These are phyloP conservation scores for Pichia insulana DNA, from an alignment of 805 yeast genomes.

Conservation along the genomic window DNA sequence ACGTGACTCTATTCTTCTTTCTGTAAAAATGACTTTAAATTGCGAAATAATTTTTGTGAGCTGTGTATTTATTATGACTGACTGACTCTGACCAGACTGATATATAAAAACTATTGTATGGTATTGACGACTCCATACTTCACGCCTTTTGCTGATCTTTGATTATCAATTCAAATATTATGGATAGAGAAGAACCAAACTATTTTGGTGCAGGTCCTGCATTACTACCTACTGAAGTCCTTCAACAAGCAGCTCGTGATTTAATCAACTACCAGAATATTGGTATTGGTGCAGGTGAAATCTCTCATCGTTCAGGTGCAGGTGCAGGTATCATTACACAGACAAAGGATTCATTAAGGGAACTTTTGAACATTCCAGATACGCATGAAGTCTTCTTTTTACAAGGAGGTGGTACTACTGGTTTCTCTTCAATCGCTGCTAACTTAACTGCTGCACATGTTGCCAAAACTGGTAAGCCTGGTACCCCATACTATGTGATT, in stretches of 20 bases:
- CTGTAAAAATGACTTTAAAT: no score
- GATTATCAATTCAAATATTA: no score
- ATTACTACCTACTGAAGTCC: conserved; percentile 69
- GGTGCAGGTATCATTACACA: conserved; percentile 71
- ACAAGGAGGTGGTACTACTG: conserved; percentile 98
- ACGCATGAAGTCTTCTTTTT: conserved; percentile 90
- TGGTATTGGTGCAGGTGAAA: conserved; percentile 90
- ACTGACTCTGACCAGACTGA: not conserved
- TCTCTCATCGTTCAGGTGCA: conserved; percentile 86
- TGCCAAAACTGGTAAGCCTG: conserved; percentile 62
- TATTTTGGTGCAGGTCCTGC: conserved; percentile 99
- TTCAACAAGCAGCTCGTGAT: conserved; percentile 83
- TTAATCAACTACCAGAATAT: conserved; percentile 58
- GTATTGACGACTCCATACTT: no score
- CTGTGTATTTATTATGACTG: no score
- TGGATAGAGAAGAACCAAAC: conserved; percentile 61
- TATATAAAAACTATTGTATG: no score
- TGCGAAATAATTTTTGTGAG: no score
- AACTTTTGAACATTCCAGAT: conserved; percentile 72
- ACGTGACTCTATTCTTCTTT: no score
- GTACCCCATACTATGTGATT: conserved; percentile 77
- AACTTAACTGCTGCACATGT: conserved; percentile 66
- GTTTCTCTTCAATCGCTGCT: conserved; percentile 81
- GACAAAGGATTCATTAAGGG: conserved; percentile 57
- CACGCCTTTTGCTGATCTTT: no score